Base-by-base conservation (phyloP, 306 rosid genomes). In the Lathyrus aphaca region DNA sequence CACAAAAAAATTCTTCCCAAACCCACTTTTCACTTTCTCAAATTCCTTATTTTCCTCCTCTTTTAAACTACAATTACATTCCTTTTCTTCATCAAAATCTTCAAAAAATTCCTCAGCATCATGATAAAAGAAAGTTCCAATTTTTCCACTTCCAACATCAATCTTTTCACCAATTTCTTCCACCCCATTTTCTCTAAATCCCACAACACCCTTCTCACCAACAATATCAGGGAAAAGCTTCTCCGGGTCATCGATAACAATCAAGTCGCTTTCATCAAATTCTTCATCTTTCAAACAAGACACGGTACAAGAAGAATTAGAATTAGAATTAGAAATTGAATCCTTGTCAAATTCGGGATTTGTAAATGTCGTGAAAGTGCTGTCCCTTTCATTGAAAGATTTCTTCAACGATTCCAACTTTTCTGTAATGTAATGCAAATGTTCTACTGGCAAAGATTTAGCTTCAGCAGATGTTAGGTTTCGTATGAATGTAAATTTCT, bases 241-340 rank as follows among this genome's bases (percentile, higher is more conserved):
- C n/a, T 74, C 50, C 10, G 77, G 65, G 32, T 66, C 76, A 16
- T 75, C 81, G 12, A 54, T 51, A 61, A 8, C 72, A 58, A 6
- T 17, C 49, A 63, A 55, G 3, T 25, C 56, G 55, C 54, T 13
- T 0, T 66, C 80, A 18, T 17, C 71, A 32, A 50, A 1, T 42
- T 17, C 69, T 3, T n/a, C 90, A 5, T 85, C 88, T 50, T 74
- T 59, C 15, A 80, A 44, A 23, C 81, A 66, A 0, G 85, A 86
- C 21, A 82, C 81, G 14, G 79, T 80, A 70, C 82, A 73, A 73
- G 89, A 80, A 74, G 82, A 85, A 32, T 66, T 5, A 2, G 86
- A 85, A 27, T 14, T 27, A 14, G 38, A 7, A 56, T 56, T 56
- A 0, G 63, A 56, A 6, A 56, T 27, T 6, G 40, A 12, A 15